These are phyloP conservation scores for Prunella vulgaris DNA, from an alignment of 257 asterid species.

Conservation along the genomic window DNA sequence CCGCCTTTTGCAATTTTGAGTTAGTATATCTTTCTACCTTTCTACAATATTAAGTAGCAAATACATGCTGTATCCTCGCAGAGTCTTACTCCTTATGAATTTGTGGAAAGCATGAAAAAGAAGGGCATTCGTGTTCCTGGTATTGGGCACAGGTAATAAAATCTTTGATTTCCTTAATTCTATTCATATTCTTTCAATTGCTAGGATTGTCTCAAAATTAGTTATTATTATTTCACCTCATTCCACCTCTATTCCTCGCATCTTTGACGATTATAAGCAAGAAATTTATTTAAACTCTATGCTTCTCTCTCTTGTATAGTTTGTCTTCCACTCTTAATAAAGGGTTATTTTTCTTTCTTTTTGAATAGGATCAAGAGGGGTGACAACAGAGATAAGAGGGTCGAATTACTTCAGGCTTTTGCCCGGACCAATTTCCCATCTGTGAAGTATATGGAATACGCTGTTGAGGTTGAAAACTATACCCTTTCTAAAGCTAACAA, in stretches of 20 bases:
- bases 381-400: slow-evolving; percentile 99
- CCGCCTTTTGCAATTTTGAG: background rate
- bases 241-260: background rate
- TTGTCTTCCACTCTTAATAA: slow-evolving; percentile 11
- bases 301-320: background rate
- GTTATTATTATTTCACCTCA: background rate
- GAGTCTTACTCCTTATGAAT: slow-evolving; percentile 94
- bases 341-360: slow-evolving; percentile 14
- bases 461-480: slow-evolving; percentile 92
- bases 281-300: slow-evolving; percentile 10
- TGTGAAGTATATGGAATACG: slow-evolving; percentile 98
- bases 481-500: slow-evolving; percentile 95
- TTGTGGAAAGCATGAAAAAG: slow-evolving; percentile 98
- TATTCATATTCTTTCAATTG: background rate
- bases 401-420: slow-evolving; percentile 73
- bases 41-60: slow-evolving; percentile 1
- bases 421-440: slow-evolving; percentile 91
- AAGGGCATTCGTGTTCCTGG: slow-evolving; percentile 99
- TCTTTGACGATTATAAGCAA: background rate
- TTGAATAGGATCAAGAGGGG: slow-evolving; percentile 83
- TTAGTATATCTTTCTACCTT: slow-evolving; percentile 4
- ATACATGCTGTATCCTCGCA: slow-evolving; percentile 25
- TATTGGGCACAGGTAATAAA: slow-evolving; percentile 88
- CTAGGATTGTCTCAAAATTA: background rate
- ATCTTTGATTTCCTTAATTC: slow-evolving; percentile 5